phyloP scores from a whole-genome alignment of 768 basidiomycete species.

The Suillus spraguei region DNA sequence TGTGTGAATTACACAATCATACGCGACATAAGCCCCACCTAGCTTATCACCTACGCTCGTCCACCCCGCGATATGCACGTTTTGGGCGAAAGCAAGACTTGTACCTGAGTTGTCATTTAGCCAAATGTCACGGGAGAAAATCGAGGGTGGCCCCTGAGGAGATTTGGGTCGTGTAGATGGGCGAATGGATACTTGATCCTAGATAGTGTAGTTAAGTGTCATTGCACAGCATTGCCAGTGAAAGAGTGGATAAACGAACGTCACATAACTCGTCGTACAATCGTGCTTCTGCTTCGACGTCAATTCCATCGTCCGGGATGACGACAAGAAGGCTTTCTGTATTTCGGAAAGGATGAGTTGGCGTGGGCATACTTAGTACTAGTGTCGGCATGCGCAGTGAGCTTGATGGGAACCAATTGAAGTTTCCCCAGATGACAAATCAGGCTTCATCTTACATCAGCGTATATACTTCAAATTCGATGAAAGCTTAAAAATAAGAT shows the following conservation, averaged over 20 bases:
- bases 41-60: conserved; percentile 68
- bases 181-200: conserved; percentile 20
- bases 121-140: conserved; percentile 73
- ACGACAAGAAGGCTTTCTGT: conserved; percentile 53
- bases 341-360: conserved; percentile 48
- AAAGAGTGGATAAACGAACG: conserved; percentile 29
- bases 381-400: neutral
- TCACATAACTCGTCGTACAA: conserved; percentile 67
- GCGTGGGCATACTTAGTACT: conserved; percentile 15
- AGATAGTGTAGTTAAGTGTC: neutral
- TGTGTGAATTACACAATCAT: conserved; percentile 70
- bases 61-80: conserved; percentile 71
- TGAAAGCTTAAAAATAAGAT: no score
- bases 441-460: no score
- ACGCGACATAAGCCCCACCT: conserved; percentile 70
- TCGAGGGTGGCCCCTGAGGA: conserved; percentile 46
- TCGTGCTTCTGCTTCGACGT: conserved; percentile 67
- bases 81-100: conserved; percentile 59
- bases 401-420: neutral
- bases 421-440: neutral
- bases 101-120: conserved; percentile 61
- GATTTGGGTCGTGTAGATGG: conserved; percentile 21
- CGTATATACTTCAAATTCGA: no score
- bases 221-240: neutral
- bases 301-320: conserved; percentile 53